phyloP scores from a whole-genome alignment of 495 filamentous ascomycete genomes.

The Hypoxylon trugodes region DNA sequence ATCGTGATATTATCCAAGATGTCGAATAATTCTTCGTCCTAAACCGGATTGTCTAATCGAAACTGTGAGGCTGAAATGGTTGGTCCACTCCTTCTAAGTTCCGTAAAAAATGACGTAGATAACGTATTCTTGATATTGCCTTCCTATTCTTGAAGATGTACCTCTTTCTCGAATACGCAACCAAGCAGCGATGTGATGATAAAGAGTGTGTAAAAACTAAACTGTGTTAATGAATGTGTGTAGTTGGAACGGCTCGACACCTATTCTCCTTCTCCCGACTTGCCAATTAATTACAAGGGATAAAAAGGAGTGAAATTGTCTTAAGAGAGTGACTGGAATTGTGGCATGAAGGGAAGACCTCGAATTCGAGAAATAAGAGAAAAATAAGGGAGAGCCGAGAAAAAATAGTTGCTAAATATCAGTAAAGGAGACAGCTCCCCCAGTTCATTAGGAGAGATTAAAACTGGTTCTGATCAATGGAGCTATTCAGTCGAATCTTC shows the following conservation, averaged over 20 bases:
- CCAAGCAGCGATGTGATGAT: conserved; percentile 13
- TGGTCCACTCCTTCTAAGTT: too few species aligned
- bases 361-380: conserved; percentile 26
- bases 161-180: neutral
- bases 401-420: conserved; percentile 32
- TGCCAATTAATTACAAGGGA: conserved; percentile 37
- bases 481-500: neutral
- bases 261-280: conserved; percentile 32
- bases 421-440: conserved; percentile 32
- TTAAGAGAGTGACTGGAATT: conserved; percentile 22
- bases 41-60: too few species aligned
- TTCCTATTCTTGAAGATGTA: neutral
- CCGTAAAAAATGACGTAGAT: too few species aligned
- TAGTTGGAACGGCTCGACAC: conserved; percentile 43
- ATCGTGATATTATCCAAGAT: neutral
- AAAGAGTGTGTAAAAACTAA: conserved; percentile 33
- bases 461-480: conserved; percentile 38
- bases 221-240: conserved; percentile 49
- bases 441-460: conserved; percentile 38
- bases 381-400: conserved; percentile 4
- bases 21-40: neutral
- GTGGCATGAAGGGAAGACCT: conserved; percentile 20
- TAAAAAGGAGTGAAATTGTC: conserved; percentile 33
- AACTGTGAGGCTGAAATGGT: too few species aligned
- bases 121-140: neutral